Evolutionary conservation across 2,329 filamentous ascomycete species (phyloP).

Genomic region (Claviceps paspali): DNA sequence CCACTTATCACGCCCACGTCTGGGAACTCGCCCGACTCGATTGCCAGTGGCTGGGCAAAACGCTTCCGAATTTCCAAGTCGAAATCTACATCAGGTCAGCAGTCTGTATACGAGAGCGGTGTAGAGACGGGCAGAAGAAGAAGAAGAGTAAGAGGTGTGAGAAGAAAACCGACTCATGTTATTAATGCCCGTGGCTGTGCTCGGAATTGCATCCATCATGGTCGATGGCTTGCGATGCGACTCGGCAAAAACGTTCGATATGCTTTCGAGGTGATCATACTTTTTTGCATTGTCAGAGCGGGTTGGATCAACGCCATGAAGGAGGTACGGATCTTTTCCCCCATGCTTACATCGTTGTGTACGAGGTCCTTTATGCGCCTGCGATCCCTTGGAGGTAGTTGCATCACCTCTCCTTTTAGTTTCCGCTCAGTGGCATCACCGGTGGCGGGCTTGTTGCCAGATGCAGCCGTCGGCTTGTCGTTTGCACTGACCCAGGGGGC

Average conservation of each 20-base stretch:
- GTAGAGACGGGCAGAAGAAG: background rate
- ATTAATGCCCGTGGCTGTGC: conserved; percentile 55
- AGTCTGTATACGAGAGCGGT: too few relatives aligned
- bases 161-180: conserved; percentile 52
- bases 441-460: conserved; percentile 45
- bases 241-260: conserved; percentile 37
- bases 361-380: conserved; percentile 50
- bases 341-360: conserved; percentile 37
- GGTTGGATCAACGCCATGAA: too few relatives aligned
- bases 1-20: conserved; percentile 47
- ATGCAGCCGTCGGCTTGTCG: conserved; percentile 44
- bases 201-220: conserved; percentile 47
- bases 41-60: conserved; percentile 46
- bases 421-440: conserved; percentile 51
- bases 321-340: too few relatives aligned
- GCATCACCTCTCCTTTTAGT: conserved; percentile 56
- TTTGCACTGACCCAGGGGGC: conserved; percentile 59
- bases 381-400: conserved; percentile 49
- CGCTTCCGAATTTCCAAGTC: conserved; percentile 53
- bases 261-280: conserved; percentile 39
- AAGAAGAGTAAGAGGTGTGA: background rate
- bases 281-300: conserved; percentile 16
- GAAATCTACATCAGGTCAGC: conserved; percentile 33
- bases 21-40: conserved; percentile 56
- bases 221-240: conserved; percentile 29